Evolutionary conservation across 1,284 basidiomycete genomes (phyloP), one percentile per base, ranked within the genome.

Genomic region (Ceratobasidium sp.): DNA sequence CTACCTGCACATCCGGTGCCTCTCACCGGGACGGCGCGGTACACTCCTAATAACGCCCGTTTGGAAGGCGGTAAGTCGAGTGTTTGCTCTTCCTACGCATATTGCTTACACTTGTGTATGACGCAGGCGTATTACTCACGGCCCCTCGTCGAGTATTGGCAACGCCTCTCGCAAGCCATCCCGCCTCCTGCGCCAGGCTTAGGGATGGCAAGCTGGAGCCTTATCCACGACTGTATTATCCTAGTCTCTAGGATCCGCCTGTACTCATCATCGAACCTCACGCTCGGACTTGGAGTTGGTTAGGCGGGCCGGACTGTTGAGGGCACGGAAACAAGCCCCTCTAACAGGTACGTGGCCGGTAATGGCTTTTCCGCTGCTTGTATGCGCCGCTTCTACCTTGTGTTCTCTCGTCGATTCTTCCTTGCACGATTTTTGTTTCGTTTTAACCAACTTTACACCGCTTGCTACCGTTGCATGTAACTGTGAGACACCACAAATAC

Each of bases 11-110:
- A 99, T 99, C 82, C 97, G 44, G 44, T 46, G 44, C 97, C 4
- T 99, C 85, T 87, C 99, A 82, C 99, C 0, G 98, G 98, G 81
- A 99, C 98, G 28, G 98, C 97, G 80, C 95, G 97, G 78, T 99
- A 99, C 90, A 99, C 97, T 0, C 98, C 96, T 40, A 99, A 99
- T 89, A 99, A 99, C 88, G 99, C 97, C 62, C 98, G 99, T 84
- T 87, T 99, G 83, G 98, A 97, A 83, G 97, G 98, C 77, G 88
- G 83, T 84, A 77, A 81, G 81, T 82, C 52, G 20, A 4, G 52
- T 20, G 20, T 23, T 23, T 6, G 23, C 7, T 23, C 2, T 54
- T n/a, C 23, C 23, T 12, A 56, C 6, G 6, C 23, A 4, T 13
- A 13, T 26, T 26, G 23, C 23, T 56, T 28, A 56, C 12, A 13